Conservation (phyloP, 1,284 basidiomycete species). For the Ustilago loliicola region DNA sequence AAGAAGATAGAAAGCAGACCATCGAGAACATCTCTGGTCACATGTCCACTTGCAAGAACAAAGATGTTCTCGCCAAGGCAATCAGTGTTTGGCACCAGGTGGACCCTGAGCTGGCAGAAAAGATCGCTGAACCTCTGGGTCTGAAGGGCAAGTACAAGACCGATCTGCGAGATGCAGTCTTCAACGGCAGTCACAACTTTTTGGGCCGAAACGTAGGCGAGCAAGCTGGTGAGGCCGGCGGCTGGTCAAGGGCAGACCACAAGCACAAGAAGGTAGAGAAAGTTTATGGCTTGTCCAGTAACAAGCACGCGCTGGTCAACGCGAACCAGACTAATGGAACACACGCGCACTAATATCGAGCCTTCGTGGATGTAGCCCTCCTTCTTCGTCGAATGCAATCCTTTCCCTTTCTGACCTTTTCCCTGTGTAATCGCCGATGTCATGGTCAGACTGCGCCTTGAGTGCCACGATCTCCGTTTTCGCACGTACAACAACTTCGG, state of each 20-base stretch:
- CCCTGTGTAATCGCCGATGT: no score
- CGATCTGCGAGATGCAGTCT: conserved; percentile 32
- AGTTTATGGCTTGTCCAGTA: conserved; percentile 31
- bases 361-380: background rate
- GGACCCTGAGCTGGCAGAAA: conserved; percentile 44
- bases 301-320: conserved; percentile 22
- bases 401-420: no score
- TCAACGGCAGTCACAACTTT: conserved; percentile 61
- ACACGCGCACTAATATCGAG: background rate
- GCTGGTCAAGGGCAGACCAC: conserved; percentile 21
- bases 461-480: no score
- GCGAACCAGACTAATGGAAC: conserved; percentile 19
- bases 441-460: no score
- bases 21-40: conserved; percentile 52
- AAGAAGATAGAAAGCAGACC: conserved; percentile 67
- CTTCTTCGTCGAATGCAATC: background rate
- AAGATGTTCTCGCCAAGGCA: conserved; percentile 37
- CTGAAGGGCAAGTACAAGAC: conserved; percentile 52
- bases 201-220: conserved; percentile 33
- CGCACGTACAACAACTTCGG: no score
- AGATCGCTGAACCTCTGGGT: conserved; percentile 52
- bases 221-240: conserved; percentile 2
- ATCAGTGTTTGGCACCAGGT: conserved; percentile 60
- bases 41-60: conserved; percentile 50
- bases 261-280: conserved; percentile 21